Conservation (phyloP, 495 filamentous ascomycete species). For the Xeromyces bisporus region DNA sequence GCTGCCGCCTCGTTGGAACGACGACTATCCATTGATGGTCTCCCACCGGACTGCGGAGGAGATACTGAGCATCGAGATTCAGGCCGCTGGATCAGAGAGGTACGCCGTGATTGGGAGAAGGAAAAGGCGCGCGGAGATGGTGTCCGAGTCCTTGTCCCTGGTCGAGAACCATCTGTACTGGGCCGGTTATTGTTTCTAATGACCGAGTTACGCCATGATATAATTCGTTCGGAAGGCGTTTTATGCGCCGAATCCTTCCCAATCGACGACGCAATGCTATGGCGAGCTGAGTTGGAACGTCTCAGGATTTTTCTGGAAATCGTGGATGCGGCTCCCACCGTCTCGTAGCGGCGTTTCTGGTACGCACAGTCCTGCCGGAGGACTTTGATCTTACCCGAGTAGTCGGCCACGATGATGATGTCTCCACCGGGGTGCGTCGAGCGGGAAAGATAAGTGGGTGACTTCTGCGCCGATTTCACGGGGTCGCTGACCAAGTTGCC, state of each 20-base stretch:
- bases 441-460: slow-evolving; percentile 55
- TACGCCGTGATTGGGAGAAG: slow-evolving; percentile 13
- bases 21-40: slow-evolving; percentile 13
- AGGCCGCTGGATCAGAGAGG: slow-evolving; percentile 4
- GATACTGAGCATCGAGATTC: slow-evolving; percentile 22
- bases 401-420: slow-evolving; percentile 86
- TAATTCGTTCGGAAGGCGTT: slow-evolving; percentile 64
- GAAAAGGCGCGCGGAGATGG: slow-evolving; percentile 33
- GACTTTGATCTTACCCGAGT: slow-evolving; percentile 74
- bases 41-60: slow-evolving; percentile 19
- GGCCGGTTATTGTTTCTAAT: slow-evolving; percentile 37
- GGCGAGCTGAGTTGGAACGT: slow-evolving; percentile 47
- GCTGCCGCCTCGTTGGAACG: slow-evolving; percentile 8
- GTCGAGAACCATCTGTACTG: slow-evolving; percentile 33
- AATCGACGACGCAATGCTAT: slow-evolving; percentile 30
- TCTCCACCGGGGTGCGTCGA: slow-evolving; percentile 66
- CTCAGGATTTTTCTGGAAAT: slow-evolving; percentile 62
- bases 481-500: slow-evolving; percentile 23
- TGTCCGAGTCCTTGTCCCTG: slow-evolving; percentile 29
- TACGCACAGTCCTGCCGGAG: slow-evolving; percentile 87
- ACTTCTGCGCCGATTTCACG: slow-evolving; percentile 38
- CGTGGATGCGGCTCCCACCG: slow-evolving; percentile 44
- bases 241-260: slow-evolving; percentile 33
- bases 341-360: slow-evolving; percentile 36
- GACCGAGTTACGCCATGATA: slow-evolving; percentile 73